Evolutionary conservation across 164 flowering plant species (phyloP), one percentile per base, ranked within the genome.

Genomic region (Macadamia tetraphylla): DNA sequence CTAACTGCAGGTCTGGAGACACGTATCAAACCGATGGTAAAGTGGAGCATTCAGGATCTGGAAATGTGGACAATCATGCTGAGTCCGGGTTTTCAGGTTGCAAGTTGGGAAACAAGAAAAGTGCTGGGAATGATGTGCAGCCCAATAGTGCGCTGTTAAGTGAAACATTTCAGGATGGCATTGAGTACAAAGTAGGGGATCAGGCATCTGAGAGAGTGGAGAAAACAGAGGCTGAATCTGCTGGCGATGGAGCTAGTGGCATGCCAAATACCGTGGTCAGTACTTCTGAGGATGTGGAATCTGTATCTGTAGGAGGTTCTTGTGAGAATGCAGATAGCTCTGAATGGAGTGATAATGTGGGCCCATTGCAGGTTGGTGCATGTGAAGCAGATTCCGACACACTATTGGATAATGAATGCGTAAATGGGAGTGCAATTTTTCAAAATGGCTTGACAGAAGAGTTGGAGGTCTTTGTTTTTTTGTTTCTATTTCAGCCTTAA

Each of bases 401-500:
- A 59, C 74, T 68, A 60, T 15, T 62, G 66, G 82, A 81, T 46
- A 78, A 78, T 70, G 75, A 40, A 18, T 29, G 71, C 58, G 23
- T 63, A 10, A 66, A 69, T 53, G 69, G 59, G 9, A 64, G 70
- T 51, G 71, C 31, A 44, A 49, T 23, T 32, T 75, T 75, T 53
- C 73, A 69, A 23, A 75, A 61, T 61, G 83, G 76, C 75, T 66
- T 73, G 63, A 77, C 58, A 43, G 79, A 78, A 67, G 75, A 82
- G 76, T 74, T 77, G 62, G 87, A 88, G 91, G 94, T 88, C 78
- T 79, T 71, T 64, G 56, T 77, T 60, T 69, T 69, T 65, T 62
- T 51, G 31, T 57, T 67, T 59, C 9, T 49, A 51, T 44, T 49
- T 53, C 40, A 53, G n/a, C 52, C 0, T 51, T 35, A 35, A 35